Percentiles rank a stretch among this genome's conserved stretches.
These are phyloP conservation scores for Gracilaria domingensis DNA, from an alignment of 23 red algal genomes.

Conservation along the genomic window DNA sequence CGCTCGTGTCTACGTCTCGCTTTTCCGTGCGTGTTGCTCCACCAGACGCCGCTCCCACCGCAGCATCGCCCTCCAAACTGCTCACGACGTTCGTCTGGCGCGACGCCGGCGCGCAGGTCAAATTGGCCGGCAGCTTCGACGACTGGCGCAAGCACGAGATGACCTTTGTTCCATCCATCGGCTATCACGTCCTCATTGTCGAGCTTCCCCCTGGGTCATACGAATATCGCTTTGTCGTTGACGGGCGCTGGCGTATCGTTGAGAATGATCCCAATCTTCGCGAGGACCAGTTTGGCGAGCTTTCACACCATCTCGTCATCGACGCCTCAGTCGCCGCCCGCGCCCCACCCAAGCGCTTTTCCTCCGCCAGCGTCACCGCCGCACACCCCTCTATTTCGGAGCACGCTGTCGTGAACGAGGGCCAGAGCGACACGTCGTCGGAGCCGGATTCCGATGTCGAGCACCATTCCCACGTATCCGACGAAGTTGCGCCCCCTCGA, in stretches of 20 bases:
- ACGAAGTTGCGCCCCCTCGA: conserved; percentile 4
- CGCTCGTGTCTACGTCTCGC: conserved; percentile 59
- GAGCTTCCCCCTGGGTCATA: conserved; percentile 79
- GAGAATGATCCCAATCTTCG: conserved; percentile 62
- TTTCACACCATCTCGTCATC: conserved; percentile 45
- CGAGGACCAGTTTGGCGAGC: conserved; percentile 77
- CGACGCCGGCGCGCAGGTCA: conserved; percentile 48
- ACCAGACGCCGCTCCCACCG: neutral
- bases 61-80: conserved; percentile 16
- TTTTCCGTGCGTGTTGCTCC: conserved; percentile 76
- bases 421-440: conserved; percentile 58
- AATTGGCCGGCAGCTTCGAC: conserved; percentile 71
- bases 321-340: neutral
- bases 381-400: conserved; percentile 19
- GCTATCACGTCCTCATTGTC: conserved; percentile 65
- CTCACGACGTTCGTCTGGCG: conserved; percentile 80
- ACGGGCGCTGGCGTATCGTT: conserved; percentile 76
- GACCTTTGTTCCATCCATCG: conserved; percentile 56
- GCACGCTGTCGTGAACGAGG: conserved; percentile 29
- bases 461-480: neutral
- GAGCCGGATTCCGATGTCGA: conserved; percentile 45
- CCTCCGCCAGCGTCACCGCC: conserved; percentile 35
- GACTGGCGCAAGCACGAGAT: conserved; percentile 82
- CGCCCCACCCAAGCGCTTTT: conserved; percentile 45
- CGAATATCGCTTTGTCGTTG: conserved; percentile 79